A percentile compares a stretch with the other conserved stretches of the same genome.
Conservation (phyloP, 192 early-diverging fungal genomes). For the Podila minutissima region DNA sequence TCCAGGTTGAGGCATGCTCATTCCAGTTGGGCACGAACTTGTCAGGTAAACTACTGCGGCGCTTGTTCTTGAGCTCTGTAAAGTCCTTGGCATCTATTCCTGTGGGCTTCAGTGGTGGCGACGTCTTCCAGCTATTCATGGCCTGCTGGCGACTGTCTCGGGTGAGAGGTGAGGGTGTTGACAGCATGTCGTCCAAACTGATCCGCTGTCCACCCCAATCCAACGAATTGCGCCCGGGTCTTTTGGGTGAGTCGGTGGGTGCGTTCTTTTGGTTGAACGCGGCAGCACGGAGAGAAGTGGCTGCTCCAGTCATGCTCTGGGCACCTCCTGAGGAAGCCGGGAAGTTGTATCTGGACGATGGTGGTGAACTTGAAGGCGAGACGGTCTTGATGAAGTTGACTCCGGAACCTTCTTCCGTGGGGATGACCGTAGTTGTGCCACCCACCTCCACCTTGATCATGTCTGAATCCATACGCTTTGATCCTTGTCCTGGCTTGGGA, state of each 20-base stretch:
- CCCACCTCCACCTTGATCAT: conserved; percentile 51
- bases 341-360: conserved; percentile 1
- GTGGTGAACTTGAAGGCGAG: conserved; percentile 4
- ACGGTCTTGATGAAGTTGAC: conserved; percentile 43
- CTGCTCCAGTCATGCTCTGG: conserved; percentile 28
- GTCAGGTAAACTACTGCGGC: conserved; percentile 50
- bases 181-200: conserved; percentile 42
- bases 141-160: conserved; percentile 26
- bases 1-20: conserved; percentile 30
- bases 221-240: not conserved
- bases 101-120: conserved; percentile 20
- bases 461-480: conserved; percentile 25
- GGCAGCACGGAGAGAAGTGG: conserved; percentile 26
- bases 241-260: not conserved
- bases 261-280: conserved; percentile 11
- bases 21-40: conserved; percentile 49
- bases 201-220: conserved; percentile 28
- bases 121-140: conserved; percentile 36
- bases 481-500: not conserved
- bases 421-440: conserved; percentile 26
- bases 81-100: conserved; percentile 3
- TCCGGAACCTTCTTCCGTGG: conserved; percentile 27
- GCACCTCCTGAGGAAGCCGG: not conserved
- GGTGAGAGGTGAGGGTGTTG: not conserved
- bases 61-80: conserved; percentile 37